Percentiles rank a stretch among this genome's conserved stretches.
Conservation (phyloP, 306 rosid genomes). For the Benincasa hispida region DNA sequence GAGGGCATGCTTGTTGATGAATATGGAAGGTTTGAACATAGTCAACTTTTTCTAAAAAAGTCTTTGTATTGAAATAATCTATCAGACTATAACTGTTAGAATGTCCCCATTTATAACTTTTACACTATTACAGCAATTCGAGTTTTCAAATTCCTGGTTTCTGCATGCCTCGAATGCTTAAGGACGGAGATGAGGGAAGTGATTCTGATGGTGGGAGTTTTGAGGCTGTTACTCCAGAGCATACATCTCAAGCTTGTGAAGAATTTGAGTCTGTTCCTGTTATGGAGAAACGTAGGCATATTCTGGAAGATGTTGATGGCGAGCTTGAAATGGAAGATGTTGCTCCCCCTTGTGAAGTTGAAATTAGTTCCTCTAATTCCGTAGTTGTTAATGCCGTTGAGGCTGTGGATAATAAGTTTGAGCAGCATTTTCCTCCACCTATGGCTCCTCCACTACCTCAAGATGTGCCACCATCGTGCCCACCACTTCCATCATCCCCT, state of each 20-base stretch:
- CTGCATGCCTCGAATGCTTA: slow-evolving; percentile 77
- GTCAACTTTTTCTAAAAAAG: not conserved
- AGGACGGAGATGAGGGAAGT: slow-evolving; percentile 79
- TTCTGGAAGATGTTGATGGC: slow-evolving; percentile 92
- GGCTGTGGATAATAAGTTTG: slow-evolving; percentile 23
- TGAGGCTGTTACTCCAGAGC: slow-evolving; percentile 96
- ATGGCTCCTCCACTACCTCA: slow-evolving; percentile 43
- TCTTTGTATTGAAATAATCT: not conserved
- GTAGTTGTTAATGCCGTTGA: slow-evolving; percentile 21
- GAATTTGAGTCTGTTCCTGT: slow-evolving; percentile 28
- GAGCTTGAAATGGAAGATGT: slow-evolving; percentile 99
- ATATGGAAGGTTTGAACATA: slow-evolving; percentile 86
- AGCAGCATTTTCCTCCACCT: slow-evolving; percentile 24
- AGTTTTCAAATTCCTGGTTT: slow-evolving; percentile 92
- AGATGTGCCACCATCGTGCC: slow-evolving; percentile 45
- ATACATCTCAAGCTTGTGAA: slow-evolving; percentile 34
- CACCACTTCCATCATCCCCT: slow-evolving; percentile 65
- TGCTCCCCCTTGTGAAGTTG: slow-evolving; percentile 66
- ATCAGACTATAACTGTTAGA: not conserved
- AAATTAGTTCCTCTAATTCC: slow-evolving; percentile 32
- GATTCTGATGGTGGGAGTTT: slow-evolving; percentile 90
- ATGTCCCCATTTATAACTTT: slow-evolving; percentile 9
- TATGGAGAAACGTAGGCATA: slow-evolving; percentile 66
- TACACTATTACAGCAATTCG: slow-evolving; percentile 55
- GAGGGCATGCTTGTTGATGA: slow-evolving; percentile 99